Evolutionary conservation across 805 yeast species (phyloP).

Genomic region (Maudiozyma turicensis): DNA sequence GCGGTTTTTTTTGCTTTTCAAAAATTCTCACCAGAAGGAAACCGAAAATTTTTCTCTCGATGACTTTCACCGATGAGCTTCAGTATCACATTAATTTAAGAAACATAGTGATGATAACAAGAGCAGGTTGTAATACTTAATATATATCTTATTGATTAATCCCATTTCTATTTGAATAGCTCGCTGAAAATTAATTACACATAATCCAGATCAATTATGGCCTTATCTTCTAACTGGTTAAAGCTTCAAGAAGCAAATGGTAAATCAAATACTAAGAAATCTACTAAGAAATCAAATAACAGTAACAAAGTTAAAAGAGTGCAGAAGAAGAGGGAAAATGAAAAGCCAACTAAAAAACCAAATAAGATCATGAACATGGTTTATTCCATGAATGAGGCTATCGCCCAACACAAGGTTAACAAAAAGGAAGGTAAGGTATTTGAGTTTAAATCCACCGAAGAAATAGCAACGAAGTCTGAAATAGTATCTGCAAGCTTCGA

Average conservation of each 20-base stretch:
- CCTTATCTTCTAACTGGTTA: slow-evolving; percentile 31
- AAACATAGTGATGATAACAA: too few species aligned
- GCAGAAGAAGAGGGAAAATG: neutral
- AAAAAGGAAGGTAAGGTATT: slow-evolving; percentile 18
- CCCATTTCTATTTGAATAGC: too few species aligned
- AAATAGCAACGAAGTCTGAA: neutral
- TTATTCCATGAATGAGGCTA: slow-evolving; percentile 24
- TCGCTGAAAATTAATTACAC: neutral
- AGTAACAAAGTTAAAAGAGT: slow-evolving; percentile 1
- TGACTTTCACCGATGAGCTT: too few species aligned
- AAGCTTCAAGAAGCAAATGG: slow-evolving; percentile 17
- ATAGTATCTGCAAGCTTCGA: neutral
- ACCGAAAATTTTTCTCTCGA: too few species aligned
- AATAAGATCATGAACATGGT: slow-evolving; percentile 26
- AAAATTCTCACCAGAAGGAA: too few species aligned
- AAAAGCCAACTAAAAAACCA: slow-evolving; percentile 2
- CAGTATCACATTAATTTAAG: too few species aligned
- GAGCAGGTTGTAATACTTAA: too few species aligned
- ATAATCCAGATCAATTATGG: slow-evolving; percentile 14
- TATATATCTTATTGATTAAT: too few species aligned
- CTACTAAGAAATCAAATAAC: slow-evolving; percentile 5
- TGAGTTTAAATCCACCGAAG: slow-evolving; percentile 9
- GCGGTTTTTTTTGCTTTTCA: too few species aligned
- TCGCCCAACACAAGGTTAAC: slow-evolving; percentile 14
- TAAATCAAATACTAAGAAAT: slow-evolving; percentile 4